Percentiles rank a stretch among this genome's conserved stretches.
Evolutionary conservation across 2,329 filamentous ascomycete species (phyloP).

Genomic region (Monilinia fructigena): DNA sequence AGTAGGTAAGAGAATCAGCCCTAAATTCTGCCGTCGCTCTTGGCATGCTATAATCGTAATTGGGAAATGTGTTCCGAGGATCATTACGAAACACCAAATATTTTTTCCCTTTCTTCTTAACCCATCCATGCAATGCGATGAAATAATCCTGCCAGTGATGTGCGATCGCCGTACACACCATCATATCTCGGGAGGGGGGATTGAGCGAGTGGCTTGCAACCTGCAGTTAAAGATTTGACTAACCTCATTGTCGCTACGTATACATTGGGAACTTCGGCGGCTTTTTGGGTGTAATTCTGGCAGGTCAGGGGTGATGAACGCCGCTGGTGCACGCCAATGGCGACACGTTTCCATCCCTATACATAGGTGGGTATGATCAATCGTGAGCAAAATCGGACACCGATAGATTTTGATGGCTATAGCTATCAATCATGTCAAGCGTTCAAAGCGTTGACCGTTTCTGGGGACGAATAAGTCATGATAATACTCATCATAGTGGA

Average conservation of each 20-base stretch:
- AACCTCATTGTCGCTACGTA: constrained; percentile 13
- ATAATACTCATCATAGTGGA: constrained; percentile 8
- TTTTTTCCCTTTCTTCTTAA: not conserved
- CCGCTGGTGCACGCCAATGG: constrained; percentile 10
- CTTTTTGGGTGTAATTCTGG: constrained; percentile 4
- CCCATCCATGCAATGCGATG: not conserved
- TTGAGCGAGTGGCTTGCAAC: not conserved
- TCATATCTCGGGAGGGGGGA: constrained; percentile 6
- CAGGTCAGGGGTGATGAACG: not conserved
- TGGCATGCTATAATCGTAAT: not conserved
- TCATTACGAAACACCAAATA: not conserved
- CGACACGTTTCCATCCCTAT: constrained; percentile 14
- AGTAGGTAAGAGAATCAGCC: constrained; percentile 7
- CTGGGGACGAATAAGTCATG: constrained; percentile 6
- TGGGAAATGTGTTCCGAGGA: not conserved
- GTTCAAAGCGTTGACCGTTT: not conserved
- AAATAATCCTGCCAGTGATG: not conserved
- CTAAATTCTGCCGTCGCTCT: not conserved
- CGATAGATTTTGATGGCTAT: not conserved
- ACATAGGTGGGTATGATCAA: not conserved
- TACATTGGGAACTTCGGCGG: not conserved
- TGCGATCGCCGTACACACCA: not conserved
- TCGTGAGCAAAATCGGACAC: not conserved
- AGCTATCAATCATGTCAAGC: not conserved
- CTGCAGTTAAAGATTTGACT: constrained; percentile 18